These are phyloP conservation scores for Hibiscus trionum DNA, from an alignment of 345 rosid species.

Conservation along the genomic window DNA sequence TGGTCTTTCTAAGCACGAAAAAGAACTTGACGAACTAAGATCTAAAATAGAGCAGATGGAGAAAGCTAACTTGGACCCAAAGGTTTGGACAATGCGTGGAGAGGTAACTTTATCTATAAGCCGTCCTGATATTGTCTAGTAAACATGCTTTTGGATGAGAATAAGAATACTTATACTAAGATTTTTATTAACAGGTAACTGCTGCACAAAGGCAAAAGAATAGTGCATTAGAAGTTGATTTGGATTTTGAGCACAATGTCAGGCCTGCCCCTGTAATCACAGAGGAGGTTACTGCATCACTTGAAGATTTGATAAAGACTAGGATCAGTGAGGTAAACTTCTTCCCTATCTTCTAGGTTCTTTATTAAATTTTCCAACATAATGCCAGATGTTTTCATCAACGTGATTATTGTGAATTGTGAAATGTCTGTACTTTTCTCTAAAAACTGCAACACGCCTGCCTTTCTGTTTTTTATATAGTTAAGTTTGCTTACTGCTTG, in stretches of 20 bases:
- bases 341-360: neutral
- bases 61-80: slow-evolving; percentile 78
- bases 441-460: neutral
- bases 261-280: slow-evolving; percentile 94
- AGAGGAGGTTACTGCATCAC: slow-evolving; percentile 81
- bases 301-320: slow-evolving; percentile 77
- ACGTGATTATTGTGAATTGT: neutral
- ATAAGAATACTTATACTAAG: slow-evolving; percentile 1
- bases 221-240: slow-evolving; percentile 91
- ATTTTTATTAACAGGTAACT: slow-evolving; percentile 47
- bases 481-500: neutral
- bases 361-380: neutral
- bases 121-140: neutral
- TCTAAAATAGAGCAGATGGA: slow-evolving; percentile 79
- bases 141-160: neutral
- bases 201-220: slow-evolving; percentile 85
- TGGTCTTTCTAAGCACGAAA: slow-evolving; percentile 74
- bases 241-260: slow-evolving; percentile 91
- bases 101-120: slow-evolving; percentile 43
- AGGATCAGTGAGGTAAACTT: slow-evolving; percentile 63
- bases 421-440: neutral
- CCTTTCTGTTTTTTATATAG: neutral
- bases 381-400: neutral
- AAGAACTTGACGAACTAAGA: slow-evolving; percentile 42
- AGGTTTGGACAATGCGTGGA: slow-evolving; percentile 95